These are phyloP conservation scores for Endocalyx cinctus DNA, from an alignment of 2,329 filamentous ascomycete species.

Conservation along the genomic window DNA sequence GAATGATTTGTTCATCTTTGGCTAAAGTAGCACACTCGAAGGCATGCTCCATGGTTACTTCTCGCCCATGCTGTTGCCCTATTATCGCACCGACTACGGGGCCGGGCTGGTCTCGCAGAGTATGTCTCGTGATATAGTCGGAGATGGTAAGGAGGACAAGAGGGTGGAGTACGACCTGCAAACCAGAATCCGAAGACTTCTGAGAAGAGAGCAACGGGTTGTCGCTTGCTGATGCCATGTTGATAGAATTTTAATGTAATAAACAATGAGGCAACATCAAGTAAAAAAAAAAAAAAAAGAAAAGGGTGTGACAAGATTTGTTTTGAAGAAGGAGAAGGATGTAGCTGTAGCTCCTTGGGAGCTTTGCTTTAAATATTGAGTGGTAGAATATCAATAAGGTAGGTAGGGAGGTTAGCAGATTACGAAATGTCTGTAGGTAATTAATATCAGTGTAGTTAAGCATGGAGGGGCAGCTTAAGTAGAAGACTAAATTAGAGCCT, in stretches of 20 bases:
- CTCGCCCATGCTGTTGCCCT: constrained; percentile 84
- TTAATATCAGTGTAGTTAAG: too few species aligned
- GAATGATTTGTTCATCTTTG: constrained; percentile 51
- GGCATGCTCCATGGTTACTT: constrained; percentile 87
- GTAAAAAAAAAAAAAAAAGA: background rate
- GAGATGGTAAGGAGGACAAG: constrained; percentile 94
- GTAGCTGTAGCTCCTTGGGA: constrained; percentile 10
- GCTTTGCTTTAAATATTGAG: too few species aligned
- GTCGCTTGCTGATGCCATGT: constrained; percentile 42
- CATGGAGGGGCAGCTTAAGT: too few species aligned
- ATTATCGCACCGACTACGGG: constrained; percentile 84
- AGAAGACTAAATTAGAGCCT: too few species aligned
- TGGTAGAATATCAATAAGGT: too few species aligned
- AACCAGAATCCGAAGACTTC: constrained; percentile 66
- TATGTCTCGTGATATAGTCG: constrained; percentile 91
- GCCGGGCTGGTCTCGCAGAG: constrained; percentile 67
- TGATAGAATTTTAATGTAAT: constrained; percentile 1
- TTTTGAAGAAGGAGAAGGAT: constrained; percentile 7
- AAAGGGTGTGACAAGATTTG: background rate
- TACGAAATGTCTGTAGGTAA: too few species aligned
- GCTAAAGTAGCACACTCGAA: constrained; percentile 70
- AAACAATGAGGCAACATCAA: background rate
- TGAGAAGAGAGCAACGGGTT: constrained; percentile 62
- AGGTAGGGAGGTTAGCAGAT: too few species aligned
- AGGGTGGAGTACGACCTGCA: constrained; percentile 83